These are phyloP conservation scores for Pythium brassicae DNA, from an alignment of 352 stramenopile genomes.

Conservation along the genomic window DNA sequence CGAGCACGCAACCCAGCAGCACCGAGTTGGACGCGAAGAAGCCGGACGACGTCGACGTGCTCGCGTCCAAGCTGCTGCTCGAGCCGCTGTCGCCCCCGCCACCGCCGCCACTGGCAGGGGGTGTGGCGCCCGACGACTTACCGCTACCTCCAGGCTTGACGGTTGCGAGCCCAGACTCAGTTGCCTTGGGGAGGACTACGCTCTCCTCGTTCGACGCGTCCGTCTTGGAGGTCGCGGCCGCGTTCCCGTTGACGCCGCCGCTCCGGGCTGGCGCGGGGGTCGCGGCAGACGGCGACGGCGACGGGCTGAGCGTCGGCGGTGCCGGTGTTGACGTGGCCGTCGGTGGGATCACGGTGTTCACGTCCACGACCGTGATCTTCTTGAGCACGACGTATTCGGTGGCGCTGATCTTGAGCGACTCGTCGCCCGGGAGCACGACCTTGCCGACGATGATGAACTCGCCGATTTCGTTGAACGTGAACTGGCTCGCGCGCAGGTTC, in stretches of 20 bases:
- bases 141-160: slow-evolving; percentile 10
- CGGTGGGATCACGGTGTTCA: slow-evolving; percentile 28
- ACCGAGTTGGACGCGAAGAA: slow-evolving; percentile 24
- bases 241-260: slow-evolving; percentile 1
- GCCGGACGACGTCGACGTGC: slow-evolving; percentile 6
- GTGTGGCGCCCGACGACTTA: neutral
- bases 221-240: neutral
- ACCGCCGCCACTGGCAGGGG: neutral
- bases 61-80: slow-evolving; percentile 14
- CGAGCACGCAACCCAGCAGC: slow-evolving; percentile 32
- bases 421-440: slow-evolving; percentile 43
- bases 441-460: slow-evolving; percentile 68
- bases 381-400: slow-evolving; percentile 67
- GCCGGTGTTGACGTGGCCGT: slow-evolving; percentile 12
- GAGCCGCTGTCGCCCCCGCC: too few species aligned
- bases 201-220: slow-evolving; percentile 2
- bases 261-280: slow-evolving; percentile 8
- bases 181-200: neutral
- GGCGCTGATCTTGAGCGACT: slow-evolving; percentile 36
- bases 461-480: slow-evolving; percentile 42
- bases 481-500: slow-evolving; percentile 37
- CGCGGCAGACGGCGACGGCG: neutral
- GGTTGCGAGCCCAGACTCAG: neutral
- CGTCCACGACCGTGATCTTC: slow-evolving; percentile 60
- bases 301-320: neutral